Evolutionary conservation across 352 stramenopile genomes (phyloP), one percentile per base, ranked within the genome.

Genomic region (Phytopythium vexans): DNA sequence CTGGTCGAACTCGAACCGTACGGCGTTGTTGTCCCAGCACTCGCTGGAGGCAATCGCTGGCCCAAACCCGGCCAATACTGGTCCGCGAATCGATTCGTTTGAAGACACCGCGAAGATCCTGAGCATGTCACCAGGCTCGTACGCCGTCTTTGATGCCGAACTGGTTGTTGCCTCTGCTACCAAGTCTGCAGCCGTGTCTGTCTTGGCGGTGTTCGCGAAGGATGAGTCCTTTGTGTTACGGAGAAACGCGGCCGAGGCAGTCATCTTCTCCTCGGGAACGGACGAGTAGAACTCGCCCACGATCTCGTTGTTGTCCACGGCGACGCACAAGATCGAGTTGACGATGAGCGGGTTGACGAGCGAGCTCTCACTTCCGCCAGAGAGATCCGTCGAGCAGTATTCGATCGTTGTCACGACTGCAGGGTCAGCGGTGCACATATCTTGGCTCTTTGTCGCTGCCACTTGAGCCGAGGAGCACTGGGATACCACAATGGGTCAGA

Each of bases 261-360:
- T 53, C 69, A 82, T 75, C 8, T 40, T 21, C 21, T 74, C 55
- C 15, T 82, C 72, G 0, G 59, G 39, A 0, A 59, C 41, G 3
- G 49, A 44, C 2, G 60, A 27, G 45, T 71, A 68, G 43, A 71
- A 82, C 51, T 71, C 56, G 14, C 72, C 69, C 0, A 60, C 64
- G 8, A 75, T 57, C 47, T 79, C 72, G 33, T 71, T 79, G 64
- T 79, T 82, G 64, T 82, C 69, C 9, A 79, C 54, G 0, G 72
- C 55, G 0, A 82, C 66, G 27, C 72, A 82, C 8, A 82, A 56
- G 16, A 82, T 64, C 16, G 69, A 82, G 56, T 75, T 68, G 14
- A 54, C 66, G n/a, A 80, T 43, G 7, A 80, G 56, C 15, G 66
- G 49, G 15, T 70, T 72, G 39, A 75, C 58, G 0, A 55, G 36